Base-by-base conservation (phyloP, 176 grass and related monocot species). In the Triticum turgidum region DNA sequence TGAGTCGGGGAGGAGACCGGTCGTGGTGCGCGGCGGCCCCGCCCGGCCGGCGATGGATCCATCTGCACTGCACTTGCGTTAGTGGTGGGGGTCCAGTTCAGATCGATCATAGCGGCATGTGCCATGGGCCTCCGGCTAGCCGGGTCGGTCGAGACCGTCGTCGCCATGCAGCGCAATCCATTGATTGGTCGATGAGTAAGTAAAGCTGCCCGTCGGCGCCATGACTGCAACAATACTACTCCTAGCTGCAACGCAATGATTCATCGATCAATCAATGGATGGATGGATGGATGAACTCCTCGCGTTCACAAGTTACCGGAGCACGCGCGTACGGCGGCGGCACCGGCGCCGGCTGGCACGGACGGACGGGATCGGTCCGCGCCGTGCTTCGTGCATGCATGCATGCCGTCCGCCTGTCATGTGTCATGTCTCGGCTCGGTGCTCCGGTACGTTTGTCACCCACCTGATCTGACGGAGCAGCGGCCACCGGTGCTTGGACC, bases 201-300 rank as follows among this genome's bases (percentile, higher is more conserved):
- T 73, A 74, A 74, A 82, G 78, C 80, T 69, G 61, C 39, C 27
- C 12, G 73, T 61, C 61, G 73, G 80, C 42, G 62, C 33, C 85
- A 80, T 73, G 15, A 70, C 65, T 61, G 51, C 15, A 54, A 54
- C 51, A 54, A 54, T 7, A 17, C 47, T 49, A 8, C 38, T 8
- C 8, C 38, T 54, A 18, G 52, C 21, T 15, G 64, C 27, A 29
- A 14, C 14, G 64, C 29, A 37, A 56, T 56, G 52, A 56, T 56
- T 20, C 52, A 54, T 54, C 51, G 49, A 25, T 25, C 24, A 25
- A 0, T 35, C 9, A 44, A 45, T 10, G 42, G 11, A 44, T 27
- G 27, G 27, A 27, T 27, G 27, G 27, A 27, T 9, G 41, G 2
- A 44, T 11, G 42, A 44, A 11, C 7, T 42, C 9, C 41, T 42